Evolutionary conservation across 371 early-diverging fungal genomes (phyloP).

Genomic region (Lichtheimia hyalospora): DNA sequence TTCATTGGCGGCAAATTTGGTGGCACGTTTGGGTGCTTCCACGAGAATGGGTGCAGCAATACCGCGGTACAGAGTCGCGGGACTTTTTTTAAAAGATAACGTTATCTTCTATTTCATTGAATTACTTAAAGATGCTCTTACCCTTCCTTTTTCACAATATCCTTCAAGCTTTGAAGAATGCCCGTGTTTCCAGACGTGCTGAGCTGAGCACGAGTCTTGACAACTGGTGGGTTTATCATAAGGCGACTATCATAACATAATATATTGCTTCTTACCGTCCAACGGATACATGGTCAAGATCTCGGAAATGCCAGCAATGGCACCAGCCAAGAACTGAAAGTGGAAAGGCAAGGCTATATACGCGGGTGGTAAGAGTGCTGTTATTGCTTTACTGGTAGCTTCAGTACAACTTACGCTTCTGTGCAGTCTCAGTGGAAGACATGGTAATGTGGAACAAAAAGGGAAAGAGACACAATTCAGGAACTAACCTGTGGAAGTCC

Average conservation of each 20-base stretch:
- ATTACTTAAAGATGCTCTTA: constrained; percentile 20
- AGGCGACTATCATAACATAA: neutral
- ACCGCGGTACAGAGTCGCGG: constrained; percentile 87
- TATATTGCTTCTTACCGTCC: constrained; percentile 63
- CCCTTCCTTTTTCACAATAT: constrained; percentile 93
- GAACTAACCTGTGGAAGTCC: too few species aligned
- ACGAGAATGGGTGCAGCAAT: constrained; percentile 96
- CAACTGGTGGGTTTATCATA: constrained; percentile 51
- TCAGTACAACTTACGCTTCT: too few species aligned
- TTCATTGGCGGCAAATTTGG: constrained; percentile 95
- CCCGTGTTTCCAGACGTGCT: constrained; percentile 66
- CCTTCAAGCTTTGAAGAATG: constrained; percentile 39
- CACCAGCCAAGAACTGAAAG: constrained; percentile 90
- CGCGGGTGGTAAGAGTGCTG: too few species aligned
- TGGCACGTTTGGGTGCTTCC: constrained; percentile 97
- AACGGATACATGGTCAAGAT: constrained; percentile 97
- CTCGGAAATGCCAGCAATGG: constrained; percentile 95
- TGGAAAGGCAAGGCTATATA: constrained; percentile 82
- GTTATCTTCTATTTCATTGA: neutral
- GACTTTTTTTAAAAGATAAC: constrained; percentile 20
- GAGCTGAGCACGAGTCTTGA: constrained; percentile 96
- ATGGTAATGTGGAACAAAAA: too few species aligned
- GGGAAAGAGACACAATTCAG: too few species aligned
- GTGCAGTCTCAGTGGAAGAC: too few species aligned
- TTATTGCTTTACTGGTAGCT: too few species aligned